Percentiles rank a stretch among this genome's conserved stretches.
These are phyloP conservation scores for Coniferiporia weirii DNA, from an alignment of 1,284 basidiomycete species.

Conservation along the genomic window DNA sequence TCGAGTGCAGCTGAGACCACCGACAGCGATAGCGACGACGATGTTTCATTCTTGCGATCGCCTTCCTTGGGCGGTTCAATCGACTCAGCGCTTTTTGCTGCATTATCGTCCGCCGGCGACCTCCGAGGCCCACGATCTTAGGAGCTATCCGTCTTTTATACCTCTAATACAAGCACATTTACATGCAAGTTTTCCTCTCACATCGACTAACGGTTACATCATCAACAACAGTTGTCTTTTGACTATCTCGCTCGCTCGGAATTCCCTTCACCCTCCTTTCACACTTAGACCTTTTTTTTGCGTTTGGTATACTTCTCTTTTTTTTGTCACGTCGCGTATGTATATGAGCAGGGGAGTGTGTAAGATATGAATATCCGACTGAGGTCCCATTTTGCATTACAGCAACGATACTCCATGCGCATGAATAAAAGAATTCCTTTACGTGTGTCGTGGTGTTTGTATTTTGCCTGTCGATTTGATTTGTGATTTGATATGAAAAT, in stretches of 20 bases:
- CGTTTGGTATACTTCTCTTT: not conserved
- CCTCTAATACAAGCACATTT: not conserved
- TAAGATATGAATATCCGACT: too few species aligned
- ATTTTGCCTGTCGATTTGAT: too few species aligned
- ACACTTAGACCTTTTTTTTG: not conserved
- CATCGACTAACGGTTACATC: not conserved
- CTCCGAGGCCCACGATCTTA: not conserved
- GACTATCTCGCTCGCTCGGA: not conserved
- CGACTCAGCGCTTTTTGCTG: not conserved
- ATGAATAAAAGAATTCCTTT: too few species aligned
- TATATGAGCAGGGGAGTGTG: not conserved
- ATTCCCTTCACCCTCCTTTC: too few species aligned
- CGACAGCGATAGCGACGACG: slow-evolving; percentile 13
- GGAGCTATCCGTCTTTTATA: not conserved
- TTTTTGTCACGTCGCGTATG: not conserved
- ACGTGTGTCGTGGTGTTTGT: too few species aligned
- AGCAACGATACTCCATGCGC: too few species aligned
- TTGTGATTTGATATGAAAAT: too few species aligned
- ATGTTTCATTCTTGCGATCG: not conserved
- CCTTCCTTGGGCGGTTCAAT: not conserved
- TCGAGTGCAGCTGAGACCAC: slow-evolving; percentile 8
- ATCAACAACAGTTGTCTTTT: not conserved
- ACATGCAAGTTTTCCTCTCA: not conserved
- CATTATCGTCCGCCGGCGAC: not conserved
- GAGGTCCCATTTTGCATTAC: too few species aligned